Conservation (phyloP, 2,329 filamentous ascomycete genomes). For the Macrophomina pseudophaseolina region DNA sequence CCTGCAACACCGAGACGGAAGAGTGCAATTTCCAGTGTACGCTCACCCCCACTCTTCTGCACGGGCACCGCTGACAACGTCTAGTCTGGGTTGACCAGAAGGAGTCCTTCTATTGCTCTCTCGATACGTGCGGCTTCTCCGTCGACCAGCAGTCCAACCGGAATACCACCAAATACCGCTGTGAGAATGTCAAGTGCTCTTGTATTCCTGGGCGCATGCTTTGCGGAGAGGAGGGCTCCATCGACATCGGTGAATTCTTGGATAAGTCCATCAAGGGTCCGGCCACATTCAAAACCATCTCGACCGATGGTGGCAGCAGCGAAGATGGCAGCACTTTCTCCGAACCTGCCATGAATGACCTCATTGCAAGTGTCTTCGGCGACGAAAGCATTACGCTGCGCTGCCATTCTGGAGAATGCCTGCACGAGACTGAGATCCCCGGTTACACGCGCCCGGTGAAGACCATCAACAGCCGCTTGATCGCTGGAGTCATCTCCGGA, state of each 20-base stretch:
- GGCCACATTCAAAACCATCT: conserved; percentile 76
- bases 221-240: conserved; percentile 86
- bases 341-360: conserved; percentile 88
- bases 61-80: conserved; percentile 35
- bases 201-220: conserved; percentile 93
- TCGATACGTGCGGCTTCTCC: conserved; percentile 78
- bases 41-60: conserved; percentile 37
- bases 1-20: conserved; percentile 74
- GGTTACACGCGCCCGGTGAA: conserved; percentile 89
- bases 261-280: conserved; percentile 83
- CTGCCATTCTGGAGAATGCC: conserved; percentile 87
- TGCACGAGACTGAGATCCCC: conserved; percentile 90
- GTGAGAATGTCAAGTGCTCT: conserved; percentile 81
- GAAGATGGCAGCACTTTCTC: conserved; percentile 80
- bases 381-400: conserved; percentile 85
- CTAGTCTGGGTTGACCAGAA: conserved; percentile 90
- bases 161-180: conserved; percentile 86
- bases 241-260: conserved; percentile 91
- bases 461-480: conserved; percentile 94
- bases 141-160: conserved; percentile 70
- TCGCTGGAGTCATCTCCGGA: conserved; percentile 88
- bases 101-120: conserved; percentile 95
- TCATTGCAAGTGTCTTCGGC: conserved; percentile 88
- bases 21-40: conserved; percentile 94
- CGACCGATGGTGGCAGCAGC: conserved; percentile 61